Base-by-base conservation (phyloP, 2,329 filamentous ascomycete species). In the Cladosporium sp. region DNA sequence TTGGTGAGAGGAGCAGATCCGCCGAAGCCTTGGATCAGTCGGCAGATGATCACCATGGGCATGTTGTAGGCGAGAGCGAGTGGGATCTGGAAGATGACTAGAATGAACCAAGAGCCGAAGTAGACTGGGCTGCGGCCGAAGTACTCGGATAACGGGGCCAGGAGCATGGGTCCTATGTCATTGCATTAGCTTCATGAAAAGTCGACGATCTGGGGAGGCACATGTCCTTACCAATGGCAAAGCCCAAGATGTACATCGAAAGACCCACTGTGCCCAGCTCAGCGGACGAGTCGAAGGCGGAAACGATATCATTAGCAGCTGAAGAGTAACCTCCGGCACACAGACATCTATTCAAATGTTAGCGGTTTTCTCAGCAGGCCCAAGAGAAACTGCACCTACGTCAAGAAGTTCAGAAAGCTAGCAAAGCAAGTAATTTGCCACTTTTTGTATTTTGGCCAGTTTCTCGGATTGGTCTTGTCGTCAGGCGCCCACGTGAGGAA, bases 321-420 rank as follows among this genome's bases (percentile, higher is more conserved):
- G 73, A 72, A 2, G 71, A 75, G 56, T 72, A 77, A 9, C 73
- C 74, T 4, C 71, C 73, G 1, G 73, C 73, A 7, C 70, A 52
- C 11, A 47, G 18, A 13, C 39, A 40, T 19, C 45, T 42, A 11
- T 3, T 6, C 20, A 3, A 5, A 13, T n/a, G n/a, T n/a, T n/a
- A n/a, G n/a, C n/a, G n/a, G n/a, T n/a, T n/a, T n/a, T n/a, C n/a
- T 40, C 15, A 47, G 43, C 22, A 47, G 17, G 15, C n/a, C n/a
- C n/a, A n/a, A n/a, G n/a, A n/a, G n/a, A n/a, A n/a, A n/a, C n/a
- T n/a, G 15, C 7, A 52, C 40, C 27, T 38, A 53, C 30, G 57
- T 53, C 43, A 59, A 34, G 54, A 60, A 54, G 34, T 63, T 63
- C 18, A 73, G 56, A 53, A 66, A 61, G 52, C 71, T 67, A 17